phyloP scores from a whole-genome alignment of 352 stramenopile species.

The Blastocystis sp. region DNA sequence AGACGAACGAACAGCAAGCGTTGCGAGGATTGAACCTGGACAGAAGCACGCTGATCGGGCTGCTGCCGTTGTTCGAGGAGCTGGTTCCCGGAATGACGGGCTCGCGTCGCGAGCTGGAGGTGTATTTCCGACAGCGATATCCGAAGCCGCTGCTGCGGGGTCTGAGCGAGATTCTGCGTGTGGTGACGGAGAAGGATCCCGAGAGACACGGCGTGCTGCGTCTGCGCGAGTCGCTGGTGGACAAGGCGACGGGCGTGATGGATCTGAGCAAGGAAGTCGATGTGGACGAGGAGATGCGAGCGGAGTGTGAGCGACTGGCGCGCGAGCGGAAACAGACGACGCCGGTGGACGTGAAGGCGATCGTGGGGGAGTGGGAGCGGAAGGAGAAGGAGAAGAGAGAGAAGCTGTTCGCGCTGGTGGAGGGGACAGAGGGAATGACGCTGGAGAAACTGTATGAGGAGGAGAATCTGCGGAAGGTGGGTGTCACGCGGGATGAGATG shows the following conservation, averaged over 20 bases:
- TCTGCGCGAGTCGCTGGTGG: background rate
- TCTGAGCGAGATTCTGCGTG: background rate
- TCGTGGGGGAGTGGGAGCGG: background rate
- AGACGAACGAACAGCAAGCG: background rate
- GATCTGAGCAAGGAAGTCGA: background rate
- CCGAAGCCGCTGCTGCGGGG: background rate
- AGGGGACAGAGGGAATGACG: background rate
- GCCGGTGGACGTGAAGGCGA: background rate
- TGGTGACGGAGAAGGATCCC: background rate
- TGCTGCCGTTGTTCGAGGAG: conserved; percentile 1
- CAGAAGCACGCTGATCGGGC: background rate
- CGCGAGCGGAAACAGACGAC: background rate
- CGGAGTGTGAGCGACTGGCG: background rate
- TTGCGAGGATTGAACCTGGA: background rate
- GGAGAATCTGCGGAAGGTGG: background rate
- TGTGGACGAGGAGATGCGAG: background rate
- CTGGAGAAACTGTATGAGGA: background rate
- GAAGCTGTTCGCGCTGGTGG: background rate
- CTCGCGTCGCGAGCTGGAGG: background rate
- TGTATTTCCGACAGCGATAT: background rate
- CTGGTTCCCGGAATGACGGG: background rate
- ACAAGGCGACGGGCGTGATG: background rate
- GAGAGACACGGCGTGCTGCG: background rate
- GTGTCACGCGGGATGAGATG: background rate
- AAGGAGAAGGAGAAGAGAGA: background rate